These are phyloP conservation scores for Benincasa hispida DNA, from an alignment of 306 rosid genomes.

Conservation along the genomic window DNA sequence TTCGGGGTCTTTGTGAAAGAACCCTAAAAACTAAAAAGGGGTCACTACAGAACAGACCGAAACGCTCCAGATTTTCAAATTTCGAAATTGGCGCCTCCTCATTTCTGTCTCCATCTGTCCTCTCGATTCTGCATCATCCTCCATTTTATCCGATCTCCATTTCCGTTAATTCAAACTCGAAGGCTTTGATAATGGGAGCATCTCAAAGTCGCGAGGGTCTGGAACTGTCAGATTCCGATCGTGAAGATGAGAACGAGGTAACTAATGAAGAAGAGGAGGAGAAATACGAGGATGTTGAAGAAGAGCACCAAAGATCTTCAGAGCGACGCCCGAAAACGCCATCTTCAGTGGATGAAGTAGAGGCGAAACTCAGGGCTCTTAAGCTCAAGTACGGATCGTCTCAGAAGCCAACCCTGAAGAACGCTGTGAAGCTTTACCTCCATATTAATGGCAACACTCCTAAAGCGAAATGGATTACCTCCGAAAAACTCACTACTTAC, in stretches of 20 bases:
- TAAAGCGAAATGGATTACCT: slow-evolving; percentile 73
- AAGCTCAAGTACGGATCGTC: slow-evolving; percentile 61
- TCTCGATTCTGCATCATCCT: not conserved
- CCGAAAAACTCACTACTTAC: slow-evolving; percentile 56
- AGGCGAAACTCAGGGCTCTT: slow-evolving; percentile 71
- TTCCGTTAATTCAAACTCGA: not conserved
- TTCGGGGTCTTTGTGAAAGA: not conserved
- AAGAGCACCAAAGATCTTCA: slow-evolving; percentile 29
- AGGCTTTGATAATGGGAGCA: slow-evolving; percentile 44
- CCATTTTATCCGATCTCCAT: not conserved
- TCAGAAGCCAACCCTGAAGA: slow-evolving; percentile 32
- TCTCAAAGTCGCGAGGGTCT: slow-evolving; percentile 57
- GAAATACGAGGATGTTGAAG: slow-evolving; percentile 43
- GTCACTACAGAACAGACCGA: not conserved
- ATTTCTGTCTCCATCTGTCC: not conserved
- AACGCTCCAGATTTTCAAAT: slow-evolving; percentile 35
- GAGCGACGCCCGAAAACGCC: slow-evolving; percentile 41
- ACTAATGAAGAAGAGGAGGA: slow-evolving; percentile 23
- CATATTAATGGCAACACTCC: slow-evolving; percentile 75
- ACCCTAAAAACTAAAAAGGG: slow-evolving; percentile 9
- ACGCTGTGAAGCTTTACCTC: slow-evolving; percentile 73
- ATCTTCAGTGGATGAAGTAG: slow-evolving; percentile 60
- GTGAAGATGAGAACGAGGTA: slow-evolving; percentile 18
- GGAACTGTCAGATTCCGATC: slow-evolving; percentile 43
- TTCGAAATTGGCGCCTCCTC: slow-evolving; percentile 42